A percentile compares a stretch with the other conserved stretches of the same genome.
phyloP scores from a whole-genome alignment of 2,329 filamentous ascomycete species.

The Peltaster fructicola region DNA sequence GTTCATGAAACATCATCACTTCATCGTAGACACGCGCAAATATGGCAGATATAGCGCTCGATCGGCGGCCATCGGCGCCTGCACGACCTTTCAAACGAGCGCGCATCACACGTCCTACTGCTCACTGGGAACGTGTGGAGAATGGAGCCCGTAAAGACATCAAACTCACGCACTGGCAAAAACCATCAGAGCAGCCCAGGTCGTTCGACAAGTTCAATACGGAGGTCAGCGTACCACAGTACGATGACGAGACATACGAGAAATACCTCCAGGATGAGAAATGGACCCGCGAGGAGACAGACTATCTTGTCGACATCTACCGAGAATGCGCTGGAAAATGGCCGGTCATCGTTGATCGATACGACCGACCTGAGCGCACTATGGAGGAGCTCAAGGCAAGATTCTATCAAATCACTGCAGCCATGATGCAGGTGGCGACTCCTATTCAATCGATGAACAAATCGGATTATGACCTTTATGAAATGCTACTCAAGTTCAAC shows the following conservation, averaged over 20 bases:
- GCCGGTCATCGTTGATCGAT: constrained; percentile 83
- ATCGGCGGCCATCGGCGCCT: constrained; percentile 2
- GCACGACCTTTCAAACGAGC: constrained; percentile 5
- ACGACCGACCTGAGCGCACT: constrained; percentile 37
- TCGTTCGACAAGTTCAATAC: constrained; percentile 77
- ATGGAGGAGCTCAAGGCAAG: constrained; percentile 85
- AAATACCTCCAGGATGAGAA: constrained; percentile 53
- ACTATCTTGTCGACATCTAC: constrained; percentile 64
- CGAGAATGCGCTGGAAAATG: constrained; percentile 74
- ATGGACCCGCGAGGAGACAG: constrained; percentile 87
- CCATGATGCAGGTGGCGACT: constrained; percentile 63
- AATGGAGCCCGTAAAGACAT: constrained; percentile 4
- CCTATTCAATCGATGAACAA: constrained; percentile 76
- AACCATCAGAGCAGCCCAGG: constrained; percentile 2
- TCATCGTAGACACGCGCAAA: too few relatives aligned
- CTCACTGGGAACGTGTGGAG: constrained; percentile 4
- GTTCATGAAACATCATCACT: too few relatives aligned
- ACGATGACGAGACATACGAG: constrained; percentile 76
- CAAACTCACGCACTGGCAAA: constrained; percentile 5
- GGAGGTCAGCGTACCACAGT: constrained; percentile 57
- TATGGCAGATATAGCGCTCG: too few relatives aligned
- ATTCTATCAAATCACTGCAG: constrained; percentile 74
- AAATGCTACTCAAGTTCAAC: constrained; percentile 75
- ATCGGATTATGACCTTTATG: constrained; percentile 65
- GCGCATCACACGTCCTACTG: constrained; percentile 4